Evolutionary conservation across 2,329 filamentous ascomycete species (phyloP), one percentile per base, ranked within the genome.

Genomic region (Coleophoma crateriformis): DNA sequence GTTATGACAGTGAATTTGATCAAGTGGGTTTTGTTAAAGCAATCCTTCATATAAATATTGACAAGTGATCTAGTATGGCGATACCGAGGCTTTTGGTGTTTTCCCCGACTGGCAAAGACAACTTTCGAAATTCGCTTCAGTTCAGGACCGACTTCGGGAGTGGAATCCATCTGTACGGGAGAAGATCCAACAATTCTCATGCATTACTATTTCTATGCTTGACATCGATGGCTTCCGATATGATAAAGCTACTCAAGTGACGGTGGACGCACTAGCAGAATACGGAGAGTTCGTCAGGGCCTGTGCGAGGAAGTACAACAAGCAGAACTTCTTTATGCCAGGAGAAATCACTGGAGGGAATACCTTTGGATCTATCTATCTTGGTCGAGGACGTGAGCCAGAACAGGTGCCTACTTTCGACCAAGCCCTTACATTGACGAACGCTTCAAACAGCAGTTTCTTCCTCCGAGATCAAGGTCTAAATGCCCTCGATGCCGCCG

Each of bases 181-280:
- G 43, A 79, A 79, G 56, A 67, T 85, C 50, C 75, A 78, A 53
- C 75, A 75, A 41, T 81, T 84, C 57, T 82, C 80, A 2, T 86
- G 82, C 64, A 79, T 85, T 64, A 71, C 79, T 33, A 82, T 86
- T 50, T 65, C 71, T 20, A 77, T 75, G 54, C 69, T 86, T n/a
- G 82, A 85, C 58, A 77, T 86, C 49, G 82, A 86, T 58, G 82
- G 81, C 0, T 84, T 81, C 59, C 77, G 82, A 48, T 82, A 83
- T 64, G 82, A 86, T 66, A 86, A 86, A 64, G 82, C 80, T 2
- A 77, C 79, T 14, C 81, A 84, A 58, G 75, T 79, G 12, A 84
- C 82, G 0, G 73, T 84, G 6, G 82, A 85, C 59, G 74, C 80
- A 1, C 71, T 82, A 50, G 80, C 73, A 6, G 73, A 78, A 41